phyloP scores from a whole-genome alignment of 306 rosid genomes.

The Castanea crenata region DNA sequence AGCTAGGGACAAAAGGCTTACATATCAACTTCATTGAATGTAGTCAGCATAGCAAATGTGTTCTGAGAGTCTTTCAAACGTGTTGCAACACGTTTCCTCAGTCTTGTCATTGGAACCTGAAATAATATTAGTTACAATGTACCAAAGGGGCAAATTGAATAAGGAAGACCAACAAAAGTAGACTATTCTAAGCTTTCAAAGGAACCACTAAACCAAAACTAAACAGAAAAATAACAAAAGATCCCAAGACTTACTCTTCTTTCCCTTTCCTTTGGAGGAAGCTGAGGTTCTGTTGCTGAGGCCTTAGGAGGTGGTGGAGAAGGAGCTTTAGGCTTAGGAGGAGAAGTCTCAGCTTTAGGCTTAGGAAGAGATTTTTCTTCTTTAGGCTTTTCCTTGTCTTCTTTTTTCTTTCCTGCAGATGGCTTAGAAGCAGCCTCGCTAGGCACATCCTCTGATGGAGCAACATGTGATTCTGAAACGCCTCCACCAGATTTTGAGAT shows the following conservation, averaged over 20 bases:
- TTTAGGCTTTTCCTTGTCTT: conserved; percentile 30
- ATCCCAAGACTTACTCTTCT: conserved; percentile 48
- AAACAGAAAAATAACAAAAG: conserved; percentile 7
- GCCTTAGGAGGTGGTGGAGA: conserved; percentile 35
- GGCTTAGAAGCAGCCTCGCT: conserved; percentile 33
- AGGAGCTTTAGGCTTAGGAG: conserved; percentile 34
- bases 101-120: conserved; percentile 71
- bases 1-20: conserved; percentile 25
- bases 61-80: conserved; percentile 68
- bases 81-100: conserved; percentile 66
- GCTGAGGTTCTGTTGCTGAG: conserved; percentile 25
- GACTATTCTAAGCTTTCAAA: not conserved
- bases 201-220: not conserved
- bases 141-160: not conserved
- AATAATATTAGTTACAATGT: not conserved
- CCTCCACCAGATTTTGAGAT: conserved; percentile 61
- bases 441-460: conserved; percentile 33
- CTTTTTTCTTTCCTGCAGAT: conserved; percentile 33
- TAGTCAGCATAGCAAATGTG: conserved; percentile 65
- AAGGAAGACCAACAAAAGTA: not conserved
- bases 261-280: conserved; percentile 52
- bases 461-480: conserved; percentile 29
- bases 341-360: conserved; percentile 33
- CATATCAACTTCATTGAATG: conserved; percentile 71
- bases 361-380: conserved; percentile 30